Percentiles rank a stretch among this genome's conserved stretches.
Conservation (phyloP, 2,329 filamentous ascomycete species). For the Fusarium burgessii region DNA sequence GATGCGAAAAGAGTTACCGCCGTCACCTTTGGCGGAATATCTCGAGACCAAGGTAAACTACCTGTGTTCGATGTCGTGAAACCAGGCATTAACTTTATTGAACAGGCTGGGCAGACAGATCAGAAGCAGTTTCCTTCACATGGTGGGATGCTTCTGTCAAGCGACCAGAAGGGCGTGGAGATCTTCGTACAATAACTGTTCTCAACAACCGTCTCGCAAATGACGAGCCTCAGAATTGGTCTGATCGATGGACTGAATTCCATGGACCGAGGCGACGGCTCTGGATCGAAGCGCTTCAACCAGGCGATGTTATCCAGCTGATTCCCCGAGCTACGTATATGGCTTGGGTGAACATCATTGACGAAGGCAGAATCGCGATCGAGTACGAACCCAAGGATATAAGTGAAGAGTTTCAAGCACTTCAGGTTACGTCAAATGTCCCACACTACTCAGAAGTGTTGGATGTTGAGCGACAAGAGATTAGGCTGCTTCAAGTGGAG, state of each 20-base stretch:
- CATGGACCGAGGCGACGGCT: slow-evolving; percentile 12
- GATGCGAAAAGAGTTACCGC: slow-evolving; percentile 23
- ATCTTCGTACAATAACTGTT: slow-evolving; percentile 22
- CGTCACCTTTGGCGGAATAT: slow-evolving; percentile 18
- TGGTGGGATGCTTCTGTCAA: slow-evolving; percentile 37
- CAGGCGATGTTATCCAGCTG: slow-evolving; percentile 29
- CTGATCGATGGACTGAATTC: not conserved
- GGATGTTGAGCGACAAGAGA: not conserved
- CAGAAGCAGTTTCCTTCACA: slow-evolving; percentile 19
- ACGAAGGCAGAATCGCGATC: slow-evolving; percentile 25
- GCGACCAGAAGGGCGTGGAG: slow-evolving; percentile 27
- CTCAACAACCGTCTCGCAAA: slow-evolving; percentile 26
- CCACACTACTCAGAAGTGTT: slow-evolving; percentile 1
- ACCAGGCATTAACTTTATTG: fast-evolving
- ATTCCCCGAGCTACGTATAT: slow-evolving; percentile 33
- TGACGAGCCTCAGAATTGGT: slow-evolving; percentile 1
- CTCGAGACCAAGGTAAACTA: slow-evolving; percentile 26
- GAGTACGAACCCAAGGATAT: slow-evolving; percentile 13
- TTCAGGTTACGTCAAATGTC: not conserved
- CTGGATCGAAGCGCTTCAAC: slow-evolving; percentile 24
- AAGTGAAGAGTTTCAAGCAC: not conserved
- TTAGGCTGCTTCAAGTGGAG: slow-evolving; percentile 19
- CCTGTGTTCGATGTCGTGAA: too few relatives aligned
- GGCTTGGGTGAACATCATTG: slow-evolving; percentile 36
- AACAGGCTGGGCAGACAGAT: slow-evolving; percentile 31